Percentiles rank a stretch among this genome's conserved stretches.
Evolutionary conservation across 768 basidiomycete species (phyloP).

Genomic region (Hygrocybe punicea): DNA sequence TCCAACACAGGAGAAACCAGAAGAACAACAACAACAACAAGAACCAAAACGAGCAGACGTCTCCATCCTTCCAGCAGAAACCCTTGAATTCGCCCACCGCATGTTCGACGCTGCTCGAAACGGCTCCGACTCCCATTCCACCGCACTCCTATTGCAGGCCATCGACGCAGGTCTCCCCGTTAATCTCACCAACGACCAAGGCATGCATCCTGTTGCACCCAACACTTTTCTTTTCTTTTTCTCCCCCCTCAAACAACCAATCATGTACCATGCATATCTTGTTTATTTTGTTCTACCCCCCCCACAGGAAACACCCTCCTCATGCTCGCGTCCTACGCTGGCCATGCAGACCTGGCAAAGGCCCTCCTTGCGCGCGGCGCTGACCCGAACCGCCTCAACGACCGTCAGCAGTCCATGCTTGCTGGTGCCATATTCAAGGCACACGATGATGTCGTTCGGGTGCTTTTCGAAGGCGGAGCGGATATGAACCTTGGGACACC

Average conservation of each 20-base stretch:
- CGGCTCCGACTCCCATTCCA: slow-evolving; percentile 40
- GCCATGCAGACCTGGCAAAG: slow-evolving; percentile 52
- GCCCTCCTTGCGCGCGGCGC: slow-evolving; percentile 55
- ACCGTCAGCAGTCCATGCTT: slow-evolving; percentile 67
- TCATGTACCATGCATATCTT: no score
- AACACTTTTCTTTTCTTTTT: slow-evolving; percentile 3
- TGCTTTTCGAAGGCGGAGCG: slow-evolving; percentile 54
- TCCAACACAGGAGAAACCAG: background rate
- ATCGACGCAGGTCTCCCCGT: slow-evolving; percentile 66
- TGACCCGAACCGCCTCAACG: slow-evolving; percentile 68
- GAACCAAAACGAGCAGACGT: background rate
- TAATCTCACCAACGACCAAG: slow-evolving; percentile 72
- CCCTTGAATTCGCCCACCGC: slow-evolving; percentile 57
- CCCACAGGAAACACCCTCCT: slow-evolving; percentile 69
- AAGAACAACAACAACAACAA: no score
- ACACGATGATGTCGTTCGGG: slow-evolving; percentile 58
- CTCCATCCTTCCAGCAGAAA: slow-evolving; percentile 36
- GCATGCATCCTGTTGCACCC: slow-evolving; percentile 29
- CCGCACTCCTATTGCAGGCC: slow-evolving; percentile 52
- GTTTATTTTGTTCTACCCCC: no score
- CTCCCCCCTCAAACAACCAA: no score
- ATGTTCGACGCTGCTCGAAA: slow-evolving; percentile 74
- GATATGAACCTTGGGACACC: slow-evolving; percentile 65
- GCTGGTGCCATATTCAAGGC: slow-evolving; percentile 79
- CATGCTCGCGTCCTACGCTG: slow-evolving; percentile 75